Base-by-base conservation (phyloP, 768 basidiomycete genomes). In the Lentinula edodes region DNA sequence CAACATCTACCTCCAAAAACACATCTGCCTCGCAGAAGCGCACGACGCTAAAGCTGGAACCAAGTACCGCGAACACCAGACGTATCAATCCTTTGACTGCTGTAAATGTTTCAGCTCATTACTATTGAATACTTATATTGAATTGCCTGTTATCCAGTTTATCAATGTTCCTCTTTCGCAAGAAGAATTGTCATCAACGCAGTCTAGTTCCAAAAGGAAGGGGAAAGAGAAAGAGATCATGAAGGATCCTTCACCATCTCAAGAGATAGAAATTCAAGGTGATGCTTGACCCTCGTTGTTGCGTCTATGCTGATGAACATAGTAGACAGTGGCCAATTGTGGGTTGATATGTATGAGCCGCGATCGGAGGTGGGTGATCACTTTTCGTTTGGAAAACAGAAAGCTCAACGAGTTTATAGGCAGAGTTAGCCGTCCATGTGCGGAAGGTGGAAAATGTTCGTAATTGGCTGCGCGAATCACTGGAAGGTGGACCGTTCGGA, bases 361-460 rank as follows among this genome's bases (percentile, higher is more conserved):
- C 76, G 65, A 2, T 77, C 82, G 8, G 85, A 86, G 75, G 87
- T 84, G 54, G 54, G 28, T 51, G 48, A 63, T 58, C 62, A 52
- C 9, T 28, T n/a, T n/a, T 39, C 43, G 3, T 52, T 9, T 6
- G 10, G 51, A 8, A n/a, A 57, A n/a, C 45, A 35, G 36, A 61
- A 46, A 42, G 48, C 60, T 62, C 13, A 46, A 61, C 20, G 52
- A 36, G 20, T 46, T 39, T 36, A 23, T 55, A 92, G 86, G 85
- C 81, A 43, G 85, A 91, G 42, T 75, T 95, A 7, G 90, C 90
- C 3, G 88, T 95, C 39, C 90, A 95, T 73, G 81, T 84, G 60
- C 81, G 81, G 23, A 94, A 93, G 71, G 85, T 93, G 0, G 85
- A 88, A 55, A 87, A 91, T 62, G 87, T 93, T 7, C 82, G 88